Evolutionary conservation across 169 alveolate species (phyloP).

Genomic region (Amoebophrya sp.): DNA sequence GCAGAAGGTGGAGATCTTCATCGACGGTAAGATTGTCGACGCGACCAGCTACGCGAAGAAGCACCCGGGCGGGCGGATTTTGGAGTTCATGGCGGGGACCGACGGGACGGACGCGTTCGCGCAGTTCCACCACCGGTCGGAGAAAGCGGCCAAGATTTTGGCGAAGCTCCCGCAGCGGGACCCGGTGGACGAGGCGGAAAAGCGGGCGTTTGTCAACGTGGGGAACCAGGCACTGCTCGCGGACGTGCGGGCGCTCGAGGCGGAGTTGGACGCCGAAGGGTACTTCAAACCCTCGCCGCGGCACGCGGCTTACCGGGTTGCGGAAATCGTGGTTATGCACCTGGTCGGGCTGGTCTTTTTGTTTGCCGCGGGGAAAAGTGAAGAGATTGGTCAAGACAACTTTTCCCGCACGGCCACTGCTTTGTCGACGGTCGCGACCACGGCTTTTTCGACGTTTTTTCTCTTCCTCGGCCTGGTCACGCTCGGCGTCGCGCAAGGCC

Average conservation of each 20-base stretch:
- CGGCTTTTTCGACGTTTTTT: too few relatives aligned
- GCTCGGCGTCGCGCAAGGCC: constrained; percentile 29
- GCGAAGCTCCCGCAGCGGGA: not conserved
- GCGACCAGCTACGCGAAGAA: not conserved
- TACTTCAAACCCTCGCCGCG: not conserved
- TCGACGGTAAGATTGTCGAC: not conserved
- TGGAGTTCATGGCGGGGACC: not conserved
- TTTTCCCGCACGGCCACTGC: too few relatives aligned
- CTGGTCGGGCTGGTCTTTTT: not conserved
- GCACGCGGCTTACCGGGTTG: constrained; percentile 18
- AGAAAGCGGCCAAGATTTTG: not conserved
- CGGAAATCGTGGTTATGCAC: not conserved
- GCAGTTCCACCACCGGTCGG: constrained; percentile 26
- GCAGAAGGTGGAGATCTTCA: not conserved
- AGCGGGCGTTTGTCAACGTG: not conserved
- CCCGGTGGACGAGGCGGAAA: not conserved
- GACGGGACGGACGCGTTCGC: constrained; percentile 37
- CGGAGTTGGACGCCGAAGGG: constrained; percentile 22
- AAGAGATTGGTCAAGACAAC: too few relatives aligned
- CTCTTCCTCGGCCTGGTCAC: not conserved
- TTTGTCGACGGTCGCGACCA: too few relatives aligned
- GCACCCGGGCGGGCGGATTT: constrained; percentile 37
- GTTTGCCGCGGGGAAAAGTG: not conserved
- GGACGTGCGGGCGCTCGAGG: not conserved
- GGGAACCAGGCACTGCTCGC: not conserved